phyloP scores from a whole-genome alignment of 2,329 filamentous ascomycete genomes.

The Ophiosphaerella korrae region DNA sequence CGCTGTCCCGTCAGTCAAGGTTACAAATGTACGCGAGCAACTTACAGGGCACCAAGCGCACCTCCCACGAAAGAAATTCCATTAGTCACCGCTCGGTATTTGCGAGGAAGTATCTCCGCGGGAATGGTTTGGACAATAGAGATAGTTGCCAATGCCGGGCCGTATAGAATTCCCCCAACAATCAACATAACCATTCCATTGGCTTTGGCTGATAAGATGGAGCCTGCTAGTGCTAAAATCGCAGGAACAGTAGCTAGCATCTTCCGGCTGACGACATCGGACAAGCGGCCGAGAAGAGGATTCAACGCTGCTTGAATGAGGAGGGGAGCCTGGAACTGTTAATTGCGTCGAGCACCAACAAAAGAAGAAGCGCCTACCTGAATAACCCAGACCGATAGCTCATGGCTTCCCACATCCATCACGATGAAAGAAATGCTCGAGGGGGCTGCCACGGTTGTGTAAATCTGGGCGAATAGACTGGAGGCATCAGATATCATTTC shows the following conservation, averaged over 20 bases:
- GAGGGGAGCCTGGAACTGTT: conserved; percentile 54
- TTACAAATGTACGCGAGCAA: conserved; percentile 55
- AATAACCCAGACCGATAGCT: conserved; percentile 63
- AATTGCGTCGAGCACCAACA: background rate
- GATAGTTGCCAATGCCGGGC: conserved; percentile 59
- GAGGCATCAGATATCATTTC: conserved; percentile 8
- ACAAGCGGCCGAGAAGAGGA: conserved; percentile 61
- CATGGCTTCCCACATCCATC: conserved; percentile 57
- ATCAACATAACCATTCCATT: conserved; percentile 62
- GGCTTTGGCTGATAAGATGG: conserved; percentile 60
- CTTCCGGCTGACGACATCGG: conserved; percentile 62
- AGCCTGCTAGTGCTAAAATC: conserved; percentile 59
- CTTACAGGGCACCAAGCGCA: conserved; percentile 58
- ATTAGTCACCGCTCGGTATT: conserved; percentile 62
- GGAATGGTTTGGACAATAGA: conserved; percentile 62
- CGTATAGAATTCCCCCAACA: conserved; percentile 62
- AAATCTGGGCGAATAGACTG: conserved; percentile 59
- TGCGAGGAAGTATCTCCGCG: conserved; percentile 61
- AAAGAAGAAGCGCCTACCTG: conserved; percentile 42
- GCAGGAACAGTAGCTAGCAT: conserved; percentile 58
- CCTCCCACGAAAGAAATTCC: conserved; percentile 59
- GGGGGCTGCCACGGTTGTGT: conserved; percentile 61
- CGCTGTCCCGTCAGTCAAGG: conserved; percentile 53
- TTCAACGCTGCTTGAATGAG: conserved; percentile 63
- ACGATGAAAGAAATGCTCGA: conserved; percentile 63